A percentile compares a stretch with the other conserved stretches of the same genome.
Conservation (phyloP, 192 early-diverging fungal genomes). For the Dissophora ornata region DNA sequence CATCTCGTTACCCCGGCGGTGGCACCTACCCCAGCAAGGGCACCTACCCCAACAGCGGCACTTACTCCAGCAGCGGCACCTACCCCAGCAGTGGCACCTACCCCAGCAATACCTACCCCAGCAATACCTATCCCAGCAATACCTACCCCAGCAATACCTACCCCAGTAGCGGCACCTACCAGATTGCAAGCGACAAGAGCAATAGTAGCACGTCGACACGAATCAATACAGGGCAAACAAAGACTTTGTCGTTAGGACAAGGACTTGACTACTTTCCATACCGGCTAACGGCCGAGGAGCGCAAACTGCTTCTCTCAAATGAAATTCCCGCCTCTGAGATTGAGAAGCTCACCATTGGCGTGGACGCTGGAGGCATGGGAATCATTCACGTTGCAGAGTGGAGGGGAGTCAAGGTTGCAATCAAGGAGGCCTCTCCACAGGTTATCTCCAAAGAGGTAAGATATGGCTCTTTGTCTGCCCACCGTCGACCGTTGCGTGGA, state of each 20-base stretch:
- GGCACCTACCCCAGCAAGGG: neutral
- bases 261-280: conserved; percentile 9
- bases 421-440: conserved; percentile 39
- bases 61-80: neutral
- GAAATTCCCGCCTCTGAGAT: conserved; percentile 50
- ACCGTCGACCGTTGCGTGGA: too few relatives aligned
- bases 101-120: too few relatives aligned
- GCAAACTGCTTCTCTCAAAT: conserved; percentile 46
- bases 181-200: neutral
- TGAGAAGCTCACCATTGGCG: conserved; percentile 41
- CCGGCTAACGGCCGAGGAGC: conserved; percentile 31
- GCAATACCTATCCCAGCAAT: too few relatives aligned
- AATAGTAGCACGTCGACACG: neutral
- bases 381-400: conserved; percentile 50
- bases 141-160: too few relatives aligned
- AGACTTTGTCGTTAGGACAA: conserved; percentile 31
- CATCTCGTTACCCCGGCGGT: too few relatives aligned
- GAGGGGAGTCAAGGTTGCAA: conserved; percentile 49
- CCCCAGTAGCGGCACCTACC: neutral
- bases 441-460: conserved; percentile 52
- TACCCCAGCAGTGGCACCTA: neutral
- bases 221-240: neutral
- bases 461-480: neutral
- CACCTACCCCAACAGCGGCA: neutral
- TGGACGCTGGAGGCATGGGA: conserved; percentile 52